Conservation (phyloP, 78 protist species). For the Dictyostelium capitatum region DNA sequence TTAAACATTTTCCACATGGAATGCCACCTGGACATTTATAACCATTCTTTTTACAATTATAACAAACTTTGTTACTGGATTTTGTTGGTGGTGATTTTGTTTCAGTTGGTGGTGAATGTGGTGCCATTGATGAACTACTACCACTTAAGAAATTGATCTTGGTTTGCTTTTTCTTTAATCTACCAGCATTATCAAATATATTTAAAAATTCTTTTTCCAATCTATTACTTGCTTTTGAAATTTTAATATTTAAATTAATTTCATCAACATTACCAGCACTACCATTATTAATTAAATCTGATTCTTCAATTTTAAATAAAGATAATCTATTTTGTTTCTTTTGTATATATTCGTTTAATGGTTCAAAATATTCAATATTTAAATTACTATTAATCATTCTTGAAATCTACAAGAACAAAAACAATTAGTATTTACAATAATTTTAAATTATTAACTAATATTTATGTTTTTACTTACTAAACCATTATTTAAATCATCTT, state of each 20-base stretch:
- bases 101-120: not conserved
- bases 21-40: not conserved
- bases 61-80: no score
- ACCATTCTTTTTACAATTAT: no score
- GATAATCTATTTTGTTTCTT: not conserved
- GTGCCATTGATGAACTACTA: not conserved
- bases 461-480: not conserved
- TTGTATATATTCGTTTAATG: constrained; percentile 8
- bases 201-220: constrained; percentile 6
- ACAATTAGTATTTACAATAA: not conserved
- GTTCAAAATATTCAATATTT: not conserved
- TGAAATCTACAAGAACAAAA: not conserved
- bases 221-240: not conserved
- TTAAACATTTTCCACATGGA: not conserved
- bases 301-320: not conserved
- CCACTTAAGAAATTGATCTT: not conserved
- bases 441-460: not conserved
- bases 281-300: not conserved
- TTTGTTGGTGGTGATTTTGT: not conserved
- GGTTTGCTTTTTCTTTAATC: not conserved
- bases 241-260: not conserved
- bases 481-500: not conserved
- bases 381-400: not conserved
- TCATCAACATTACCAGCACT: not conserved
- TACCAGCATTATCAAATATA: not conserved